Conservation (phyloP, 2,329 filamentous ascomycete species). For the Diplodia intermedia region DNA sequence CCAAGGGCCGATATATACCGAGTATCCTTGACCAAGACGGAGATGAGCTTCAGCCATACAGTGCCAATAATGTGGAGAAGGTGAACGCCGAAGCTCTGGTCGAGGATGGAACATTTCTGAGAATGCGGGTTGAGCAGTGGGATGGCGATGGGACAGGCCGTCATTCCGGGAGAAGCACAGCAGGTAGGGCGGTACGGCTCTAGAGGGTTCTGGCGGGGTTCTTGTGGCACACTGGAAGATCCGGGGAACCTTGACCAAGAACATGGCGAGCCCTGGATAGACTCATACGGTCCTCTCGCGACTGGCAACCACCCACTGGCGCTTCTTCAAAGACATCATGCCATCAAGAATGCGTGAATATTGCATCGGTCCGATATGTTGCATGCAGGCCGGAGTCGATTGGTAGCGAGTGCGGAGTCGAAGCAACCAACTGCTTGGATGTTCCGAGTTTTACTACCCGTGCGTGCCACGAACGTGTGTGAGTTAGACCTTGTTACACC, state of each 20-base stretch:
- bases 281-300: background rate
- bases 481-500: too few species aligned
- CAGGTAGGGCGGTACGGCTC: background rate
- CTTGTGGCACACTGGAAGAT: background rate
- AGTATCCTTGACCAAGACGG: background rate
- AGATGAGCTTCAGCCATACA: background rate
- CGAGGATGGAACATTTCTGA: background rate
- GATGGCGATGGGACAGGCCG: background rate
- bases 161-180: background rate
- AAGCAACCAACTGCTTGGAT: too few species aligned
- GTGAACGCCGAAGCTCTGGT: background rate
- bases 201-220: slow-evolving; percentile 1
- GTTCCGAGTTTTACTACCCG: too few species aligned
- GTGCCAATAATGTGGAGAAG: background rate
- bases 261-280: background rate
- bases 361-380: too few species aligned
- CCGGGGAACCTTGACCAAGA: background rate
- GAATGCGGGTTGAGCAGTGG: background rate
- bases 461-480: too few species aligned
- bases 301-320: background rate
- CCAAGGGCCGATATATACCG: background rate
- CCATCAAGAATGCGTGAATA: background rate
- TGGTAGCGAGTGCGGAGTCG: too few species aligned
- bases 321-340: background rate
- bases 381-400: too few species aligned